Conservation (phyloP, 2,329 filamentous ascomycete genomes). For the Fusarium sp. region DNA sequence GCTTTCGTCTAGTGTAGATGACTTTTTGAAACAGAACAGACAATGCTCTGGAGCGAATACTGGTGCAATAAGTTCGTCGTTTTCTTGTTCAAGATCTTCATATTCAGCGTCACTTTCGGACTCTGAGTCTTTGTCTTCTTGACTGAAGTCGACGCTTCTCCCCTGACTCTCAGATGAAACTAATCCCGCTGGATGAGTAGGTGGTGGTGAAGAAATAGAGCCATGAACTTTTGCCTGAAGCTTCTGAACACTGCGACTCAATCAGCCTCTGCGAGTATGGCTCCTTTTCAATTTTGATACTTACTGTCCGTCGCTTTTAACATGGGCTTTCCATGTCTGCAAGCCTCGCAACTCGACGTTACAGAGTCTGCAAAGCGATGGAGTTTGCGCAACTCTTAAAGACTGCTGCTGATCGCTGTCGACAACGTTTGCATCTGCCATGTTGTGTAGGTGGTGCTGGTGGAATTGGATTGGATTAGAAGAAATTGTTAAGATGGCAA, state of each 20-base stretch:
- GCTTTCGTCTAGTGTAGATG: constrained; percentile 48
- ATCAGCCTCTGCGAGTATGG: fast-evolving
- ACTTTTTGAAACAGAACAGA: neutral
- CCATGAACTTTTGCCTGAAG: neutral
- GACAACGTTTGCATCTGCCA: neutral
- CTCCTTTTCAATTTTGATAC: fast-evolving
- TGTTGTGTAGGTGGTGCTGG: neutral
- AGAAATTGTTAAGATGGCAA: neutral
- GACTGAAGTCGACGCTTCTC: neutral
- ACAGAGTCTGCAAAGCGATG: neutral
- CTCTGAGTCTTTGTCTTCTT: neutral
- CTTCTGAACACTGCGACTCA: neutral
- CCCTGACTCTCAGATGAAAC: fast-evolving
- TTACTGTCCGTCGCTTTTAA: constrained; percentile 8
- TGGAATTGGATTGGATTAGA: neutral
- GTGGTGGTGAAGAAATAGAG: fast-evolving
- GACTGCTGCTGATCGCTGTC: neutral
- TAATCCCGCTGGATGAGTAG: fast-evolving
- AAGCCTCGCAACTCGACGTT: neutral
- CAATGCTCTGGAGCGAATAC: neutral
- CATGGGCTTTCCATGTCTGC: neutral
- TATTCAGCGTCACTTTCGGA: neutral
- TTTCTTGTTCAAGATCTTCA: neutral
- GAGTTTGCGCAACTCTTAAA: neutral
- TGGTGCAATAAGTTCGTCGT: fast-evolving